Evolutionary conservation across 257 asterid genomes (phyloP), one percentile per base, ranked within the genome.

Genomic region (Ballota nigra): DNA sequence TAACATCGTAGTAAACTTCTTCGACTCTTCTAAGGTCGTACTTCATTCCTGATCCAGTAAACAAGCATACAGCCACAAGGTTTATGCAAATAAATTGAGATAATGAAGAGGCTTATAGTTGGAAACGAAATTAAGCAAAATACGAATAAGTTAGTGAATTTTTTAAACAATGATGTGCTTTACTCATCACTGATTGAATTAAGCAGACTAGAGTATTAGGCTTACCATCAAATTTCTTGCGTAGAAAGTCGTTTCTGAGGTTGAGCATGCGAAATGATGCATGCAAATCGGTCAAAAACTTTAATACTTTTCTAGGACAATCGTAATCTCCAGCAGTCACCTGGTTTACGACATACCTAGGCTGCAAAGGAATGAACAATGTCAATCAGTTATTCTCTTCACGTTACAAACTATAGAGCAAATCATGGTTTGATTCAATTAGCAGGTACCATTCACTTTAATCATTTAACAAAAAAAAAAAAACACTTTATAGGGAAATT

Each of bases 281-380:
- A 36, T 95, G 97, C 23, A 95, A 83, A 79, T 95, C 99, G 18
- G 96, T 95, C 80, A 95, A 68, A 80, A 92, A 95, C 83, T 87
- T 87, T 80, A 95, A 36, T 38, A 95, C 98, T 79, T 86, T 89
- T 73, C 89, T 81, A 4, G 99, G 97, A 38, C 98, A 92, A 65
- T 95, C 97, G 40, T 89, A 95, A 71, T 95, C 98, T 61, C 98
- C 99, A 74, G 98, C 92, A 15, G 99, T 95, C 80, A 95, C 99
- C 82, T 79, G 95, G 86, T 95, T 95, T 79, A 95, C 98, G 61
- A 92, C 98, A 76, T 92, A 95, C 76, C 98, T 95, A 63, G 99
- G 98, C 99, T 95, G 89, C 92, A 85, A 75, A 72, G 8, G 33
- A 73, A 47, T 47, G 20, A 47, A 16, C 8, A 0, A n/a, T 23